These are phyloP conservation scores for Magnolia officinalis DNA, from an alignment of 164 flowering plant genomes.

Conservation along the genomic window DNA sequence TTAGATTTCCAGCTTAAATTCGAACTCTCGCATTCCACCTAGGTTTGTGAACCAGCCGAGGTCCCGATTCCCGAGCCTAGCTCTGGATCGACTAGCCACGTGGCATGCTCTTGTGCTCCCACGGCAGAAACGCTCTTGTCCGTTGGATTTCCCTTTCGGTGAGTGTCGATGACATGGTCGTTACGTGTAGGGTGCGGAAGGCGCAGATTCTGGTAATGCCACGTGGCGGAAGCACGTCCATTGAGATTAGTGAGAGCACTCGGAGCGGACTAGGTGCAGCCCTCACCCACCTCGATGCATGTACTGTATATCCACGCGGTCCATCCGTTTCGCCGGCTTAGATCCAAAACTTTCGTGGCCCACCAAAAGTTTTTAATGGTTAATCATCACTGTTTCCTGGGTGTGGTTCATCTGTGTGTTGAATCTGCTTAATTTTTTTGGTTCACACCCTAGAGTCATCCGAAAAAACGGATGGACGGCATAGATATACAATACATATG, in stretches of 20 bases:
- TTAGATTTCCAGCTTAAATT: not conserved
- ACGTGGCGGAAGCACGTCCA: conserved; percentile 11
- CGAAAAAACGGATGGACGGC: not conserved
- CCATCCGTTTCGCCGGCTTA: not conserved
- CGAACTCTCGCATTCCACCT: not conserved
- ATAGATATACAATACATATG: not conserved
- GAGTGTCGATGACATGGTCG: not conserved
- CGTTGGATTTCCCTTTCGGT: not conserved
- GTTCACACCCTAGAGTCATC: not conserved
- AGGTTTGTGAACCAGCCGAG: not conserved
- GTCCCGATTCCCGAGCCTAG: not conserved
- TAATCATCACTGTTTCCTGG: not conserved
- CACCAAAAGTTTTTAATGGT: not conserved
- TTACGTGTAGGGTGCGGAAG: not conserved
- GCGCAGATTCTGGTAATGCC: not conserved
- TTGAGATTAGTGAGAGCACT: not conserved
- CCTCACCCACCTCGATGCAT: not conserved
- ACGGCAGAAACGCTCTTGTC: not conserved
- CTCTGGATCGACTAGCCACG: not conserved
- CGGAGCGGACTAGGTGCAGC: not conserved
- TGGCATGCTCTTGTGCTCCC: not conserved
- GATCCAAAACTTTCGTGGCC: not conserved
- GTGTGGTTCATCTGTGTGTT: not conserved
- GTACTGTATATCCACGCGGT: not conserved
- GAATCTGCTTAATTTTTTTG: not conserved